These are phyloP conservation scores for Beauveria bassiana DNA, from an alignment of 2,329 filamentous ascomycete species.

Conservation along the genomic window DNA sequence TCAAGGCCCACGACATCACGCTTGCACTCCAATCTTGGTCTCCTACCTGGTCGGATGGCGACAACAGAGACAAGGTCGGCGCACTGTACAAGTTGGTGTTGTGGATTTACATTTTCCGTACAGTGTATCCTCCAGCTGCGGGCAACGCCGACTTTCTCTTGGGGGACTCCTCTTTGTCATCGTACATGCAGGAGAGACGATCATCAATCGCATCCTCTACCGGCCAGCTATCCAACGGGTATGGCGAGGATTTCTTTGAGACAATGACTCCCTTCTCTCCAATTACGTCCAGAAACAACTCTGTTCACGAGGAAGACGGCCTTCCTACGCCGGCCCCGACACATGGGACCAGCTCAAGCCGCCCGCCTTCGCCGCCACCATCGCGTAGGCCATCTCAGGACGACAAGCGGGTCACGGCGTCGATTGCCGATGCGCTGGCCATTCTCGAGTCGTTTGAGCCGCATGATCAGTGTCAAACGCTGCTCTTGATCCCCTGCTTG, in stretches of 20 bases:
- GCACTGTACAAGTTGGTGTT: constrained; percentile 58
- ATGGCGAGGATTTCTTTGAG: background rate
- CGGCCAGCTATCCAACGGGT: constrained; percentile 6
- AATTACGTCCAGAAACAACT: constrained; percentile 30
- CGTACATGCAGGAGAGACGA: constrained; percentile 15
- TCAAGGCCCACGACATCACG: constrained; percentile 68
- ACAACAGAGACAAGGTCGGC: constrained; percentile 48
- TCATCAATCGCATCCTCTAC: constrained; percentile 13
- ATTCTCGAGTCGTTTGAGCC: constrained; percentile 49
- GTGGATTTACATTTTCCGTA: constrained; percentile 56
- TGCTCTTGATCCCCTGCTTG: constrained; percentile 53
- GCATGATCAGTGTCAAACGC: constrained; percentile 50
- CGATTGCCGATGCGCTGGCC: constrained; percentile 48
- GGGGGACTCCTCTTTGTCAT: constrained; percentile 15
- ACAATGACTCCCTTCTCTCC: constrained; percentile 23
- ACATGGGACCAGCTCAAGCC: constrained; percentile 13
- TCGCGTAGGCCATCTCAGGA: constrained; percentile 39
- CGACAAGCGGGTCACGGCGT: constrained; percentile 43
- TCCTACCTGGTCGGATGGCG: constrained; percentile 51
- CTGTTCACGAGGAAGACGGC: constrained; percentile 31
- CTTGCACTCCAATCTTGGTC: constrained; percentile 66
- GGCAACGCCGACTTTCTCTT: constrained; percentile 4
- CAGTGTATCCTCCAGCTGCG: constrained; percentile 42
- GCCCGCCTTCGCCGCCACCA: constrained; percentile 35
- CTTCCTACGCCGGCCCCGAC: constrained; percentile 12